Percentiles rank a stretch among this genome's conserved stretches.
phyloP scores from a whole-genome alignment of 768 basidiomycete genomes.

The Trametopsis cervina region DNA sequence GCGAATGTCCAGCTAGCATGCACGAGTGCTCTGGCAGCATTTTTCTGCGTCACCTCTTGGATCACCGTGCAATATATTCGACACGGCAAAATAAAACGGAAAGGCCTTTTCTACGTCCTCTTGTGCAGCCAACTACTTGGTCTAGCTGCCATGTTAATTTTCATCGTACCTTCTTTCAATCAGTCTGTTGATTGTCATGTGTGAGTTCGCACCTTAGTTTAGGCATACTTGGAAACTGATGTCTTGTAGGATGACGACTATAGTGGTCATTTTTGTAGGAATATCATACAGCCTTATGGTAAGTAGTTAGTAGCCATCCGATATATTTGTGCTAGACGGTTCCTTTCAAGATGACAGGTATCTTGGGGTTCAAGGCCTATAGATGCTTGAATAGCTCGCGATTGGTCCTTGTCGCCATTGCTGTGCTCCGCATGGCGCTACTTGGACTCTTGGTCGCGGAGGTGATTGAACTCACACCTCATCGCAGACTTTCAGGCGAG shows the following conservation, averaged over 20 bases:
- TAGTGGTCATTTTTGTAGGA: slow-evolving; percentile 9
- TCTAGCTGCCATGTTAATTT: slow-evolving; percentile 34
- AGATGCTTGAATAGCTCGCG: slow-evolving; percentile 55
- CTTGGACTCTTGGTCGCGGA: slow-evolving; percentile 37
- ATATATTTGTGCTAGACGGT: neutral
- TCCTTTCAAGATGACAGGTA: slow-evolving; percentile 45
- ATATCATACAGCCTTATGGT: slow-evolving; percentile 21
- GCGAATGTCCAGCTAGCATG: slow-evolving; percentile 40
- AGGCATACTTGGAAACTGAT: neutral
- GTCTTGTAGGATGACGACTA: slow-evolving; percentile 8
- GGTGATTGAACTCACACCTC: slow-evolving; percentile 29
- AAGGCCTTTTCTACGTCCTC: slow-evolving; percentile 50
- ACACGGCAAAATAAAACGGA: slow-evolving; percentile 49
- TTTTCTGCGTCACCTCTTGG: slow-evolving; percentile 48
- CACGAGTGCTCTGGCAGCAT: slow-evolving; percentile 38
- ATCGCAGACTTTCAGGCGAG: slow-evolving; percentile 44
- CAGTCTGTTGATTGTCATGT: slow-evolving; percentile 34
- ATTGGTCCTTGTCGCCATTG: slow-evolving; percentile 39
- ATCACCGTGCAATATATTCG: slow-evolving; percentile 45
- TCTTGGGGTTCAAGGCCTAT: slow-evolving; percentile 61
- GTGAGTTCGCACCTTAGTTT: slow-evolving; percentile 35
- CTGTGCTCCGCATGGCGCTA: slow-evolving; percentile 36
- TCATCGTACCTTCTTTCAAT: slow-evolving; percentile 42
- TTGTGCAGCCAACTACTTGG: slow-evolving; percentile 49
- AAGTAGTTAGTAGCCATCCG: neutral